These are phyloP conservation scores for Vitis amurensis DNA, from an alignment of 164 flowering plant species.

Conservation along the genomic window DNA sequence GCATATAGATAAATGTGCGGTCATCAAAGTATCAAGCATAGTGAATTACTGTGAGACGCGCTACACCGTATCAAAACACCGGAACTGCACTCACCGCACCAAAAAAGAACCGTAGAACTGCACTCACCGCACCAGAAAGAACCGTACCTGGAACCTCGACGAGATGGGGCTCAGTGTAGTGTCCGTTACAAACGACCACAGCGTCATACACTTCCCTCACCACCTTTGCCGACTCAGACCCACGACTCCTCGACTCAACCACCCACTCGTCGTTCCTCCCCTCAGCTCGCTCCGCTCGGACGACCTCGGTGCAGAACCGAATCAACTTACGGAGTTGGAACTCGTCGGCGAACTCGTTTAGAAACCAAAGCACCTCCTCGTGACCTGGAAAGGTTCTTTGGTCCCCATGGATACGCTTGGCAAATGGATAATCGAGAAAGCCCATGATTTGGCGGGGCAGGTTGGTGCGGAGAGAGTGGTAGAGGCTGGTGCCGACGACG, in stretches of 20 bases:
- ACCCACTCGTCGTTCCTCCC: constrained; percentile 4
- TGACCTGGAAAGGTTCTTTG: constrained; percentile 33
- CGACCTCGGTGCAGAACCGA: constrained; percentile 31
- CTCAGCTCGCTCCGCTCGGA: constrained; percentile 24
- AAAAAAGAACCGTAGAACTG: too few relatives aligned
- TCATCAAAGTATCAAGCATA: too few relatives aligned
- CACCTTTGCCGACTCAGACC: not conserved
- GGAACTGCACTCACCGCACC: too few relatives aligned
- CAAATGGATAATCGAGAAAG: constrained; percentile 33
- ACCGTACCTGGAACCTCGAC: not conserved
- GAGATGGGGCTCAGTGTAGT: not conserved
- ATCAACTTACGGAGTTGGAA: constrained; percentile 26
- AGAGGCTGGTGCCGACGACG: constrained; percentile 33
- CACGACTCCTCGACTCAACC: not conserved
- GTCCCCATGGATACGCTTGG: constrained; percentile 16
- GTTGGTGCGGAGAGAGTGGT: constrained; percentile 34
- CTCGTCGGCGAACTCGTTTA: constrained; percentile 30
- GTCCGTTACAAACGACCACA: constrained; percentile 25
- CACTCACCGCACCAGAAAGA: too few relatives aligned
- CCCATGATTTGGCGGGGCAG: constrained; percentile 34
- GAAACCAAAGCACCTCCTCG: constrained; percentile 33
- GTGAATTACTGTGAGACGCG: too few relatives aligned
- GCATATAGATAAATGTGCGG: too few relatives aligned
- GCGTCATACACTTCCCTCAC: constrained; percentile 15
- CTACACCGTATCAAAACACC: too few relatives aligned